phyloP scores from a whole-genome alignment of 768 basidiomycete species.

The Sistotremastrum suecicum region DNA sequence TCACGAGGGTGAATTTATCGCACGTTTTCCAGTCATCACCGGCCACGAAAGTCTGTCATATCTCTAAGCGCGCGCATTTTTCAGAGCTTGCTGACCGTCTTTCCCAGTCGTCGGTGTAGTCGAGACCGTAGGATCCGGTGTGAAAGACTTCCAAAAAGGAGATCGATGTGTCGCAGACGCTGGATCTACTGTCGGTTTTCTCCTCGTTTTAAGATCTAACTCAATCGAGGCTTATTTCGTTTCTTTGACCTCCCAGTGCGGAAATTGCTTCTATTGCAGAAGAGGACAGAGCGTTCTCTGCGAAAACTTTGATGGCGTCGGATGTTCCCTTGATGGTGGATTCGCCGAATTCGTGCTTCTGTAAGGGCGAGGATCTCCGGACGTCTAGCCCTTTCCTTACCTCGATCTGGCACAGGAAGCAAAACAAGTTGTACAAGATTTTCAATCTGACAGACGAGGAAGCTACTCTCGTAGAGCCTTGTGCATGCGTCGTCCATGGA shows the following conservation, averaged over 20 bases:
- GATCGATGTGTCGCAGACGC: constrained; percentile 21
- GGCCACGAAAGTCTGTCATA: too few species aligned
- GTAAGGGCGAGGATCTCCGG: constrained; percentile 25
- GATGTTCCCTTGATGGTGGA: constrained; percentile 70
- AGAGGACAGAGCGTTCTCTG: constrained; percentile 72
- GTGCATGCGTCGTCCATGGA: constrained; percentile 84
- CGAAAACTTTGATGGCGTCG: constrained; percentile 71
- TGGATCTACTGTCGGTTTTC: neutral
- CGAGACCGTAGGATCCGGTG: constrained; percentile 19
- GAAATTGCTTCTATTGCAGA: constrained; percentile 76
- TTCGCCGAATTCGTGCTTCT: constrained; percentile 84
- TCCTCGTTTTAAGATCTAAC: too few species aligned
- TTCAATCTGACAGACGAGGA: constrained; percentile 80
- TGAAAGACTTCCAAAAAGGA: constrained; percentile 19
- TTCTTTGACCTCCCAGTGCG: constrained; percentile 36
- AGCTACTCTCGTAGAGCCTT: constrained; percentile 78
- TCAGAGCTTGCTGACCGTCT: too few species aligned
- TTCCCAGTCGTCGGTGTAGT: constrained; percentile 13
- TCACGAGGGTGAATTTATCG: constrained; percentile 52
- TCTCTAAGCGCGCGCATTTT: too few species aligned
- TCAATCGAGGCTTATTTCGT: too few species aligned
- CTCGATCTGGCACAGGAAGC: constrained; percentile 24
- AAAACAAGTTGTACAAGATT: constrained; percentile 77
- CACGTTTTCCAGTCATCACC: constrained; percentile 42
- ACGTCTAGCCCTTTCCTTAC: too few species aligned